phyloP scores from a whole-genome alignment of 108 stramenopile genomes.

The Conticribra weissflogii region DNA sequence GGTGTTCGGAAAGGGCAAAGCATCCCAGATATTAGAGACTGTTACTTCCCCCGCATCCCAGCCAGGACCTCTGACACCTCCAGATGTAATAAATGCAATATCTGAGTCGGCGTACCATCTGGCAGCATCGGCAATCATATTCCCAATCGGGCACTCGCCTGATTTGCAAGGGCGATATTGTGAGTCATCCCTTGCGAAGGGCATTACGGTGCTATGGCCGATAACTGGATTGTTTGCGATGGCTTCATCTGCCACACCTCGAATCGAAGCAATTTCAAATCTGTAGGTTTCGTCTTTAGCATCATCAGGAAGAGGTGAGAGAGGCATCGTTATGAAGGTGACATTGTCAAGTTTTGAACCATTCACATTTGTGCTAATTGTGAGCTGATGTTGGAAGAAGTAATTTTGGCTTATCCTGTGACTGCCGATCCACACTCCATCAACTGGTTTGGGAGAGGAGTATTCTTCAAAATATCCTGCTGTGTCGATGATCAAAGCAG shows the following conservation, averaged over 20 bases:
- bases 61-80: constrained; percentile 51
- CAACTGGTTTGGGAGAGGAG: too few species aligned
- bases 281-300: constrained; percentile 47
- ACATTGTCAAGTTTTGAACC: too few species aligned
- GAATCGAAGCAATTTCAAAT: constrained; percentile 19
- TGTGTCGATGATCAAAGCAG: too few species aligned
- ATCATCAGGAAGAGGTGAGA: constrained; percentile 16
- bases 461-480: too few species aligned
- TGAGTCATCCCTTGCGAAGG: constrained; percentile 21
- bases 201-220: constrained; percentile 45
- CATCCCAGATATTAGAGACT: constrained; percentile 49
- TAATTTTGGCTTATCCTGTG: too few species aligned
- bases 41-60: constrained; percentile 57
- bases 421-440: too few species aligned
- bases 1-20: constrained; percentile 52
- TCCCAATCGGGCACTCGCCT: constrained; percentile 59
- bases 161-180: constrained; percentile 44
- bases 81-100: constrained; percentile 43
- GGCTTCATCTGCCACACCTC: constrained; percentile 44
- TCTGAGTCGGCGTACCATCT: constrained; percentile 54
- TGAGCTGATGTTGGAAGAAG: too few species aligned
- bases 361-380: too few species aligned
- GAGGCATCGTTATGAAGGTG: constrained; percentile 1
- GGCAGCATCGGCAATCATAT: constrained; percentile 56
- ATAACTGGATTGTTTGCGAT: constrained; percentile 46